Percentiles rank a stretch among this genome's conserved stretches.
Conservation (phyloP, 1,139 yeast species). For the Candida sanyaensis region DNA sequence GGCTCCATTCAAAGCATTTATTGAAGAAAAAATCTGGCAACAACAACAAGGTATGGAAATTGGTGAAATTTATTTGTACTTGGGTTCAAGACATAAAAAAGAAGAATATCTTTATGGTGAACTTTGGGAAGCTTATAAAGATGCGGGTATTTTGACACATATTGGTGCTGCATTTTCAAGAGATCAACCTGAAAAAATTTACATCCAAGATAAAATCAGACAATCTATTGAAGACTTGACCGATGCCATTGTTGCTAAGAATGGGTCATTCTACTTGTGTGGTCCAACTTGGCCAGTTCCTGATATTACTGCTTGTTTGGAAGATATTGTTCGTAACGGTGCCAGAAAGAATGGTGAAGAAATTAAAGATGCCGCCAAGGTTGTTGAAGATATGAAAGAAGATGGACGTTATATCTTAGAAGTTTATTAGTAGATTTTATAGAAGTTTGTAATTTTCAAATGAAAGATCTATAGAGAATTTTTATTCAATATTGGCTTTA, state of each 20-base stretch:
- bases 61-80: conserved; percentile 84
- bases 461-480: too few species aligned
- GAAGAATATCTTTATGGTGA: conserved; percentile 97
- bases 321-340: conserved; percentile 74
- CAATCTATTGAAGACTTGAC: conserved; percentile 73
- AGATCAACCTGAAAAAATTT: conserved; percentile 93
- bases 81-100: conserved; percentile 95
- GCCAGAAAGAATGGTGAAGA: conserved; percentile 67
- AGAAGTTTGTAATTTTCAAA: too few species aligned
- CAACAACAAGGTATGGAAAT: conserved; percentile 83
- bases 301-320: conserved; percentile 87
- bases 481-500: too few species aligned
- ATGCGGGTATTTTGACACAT: conserved; percentile 89
- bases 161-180: conserved; percentile 98
- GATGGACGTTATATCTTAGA: conserved; percentile 90
- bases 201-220: conserved; percentile 91
- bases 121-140: conserved; percentile 94
- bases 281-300: conserved; percentile 99
- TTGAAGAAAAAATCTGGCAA: conserved; percentile 96
- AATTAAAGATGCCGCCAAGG: conserved; percentile 69
- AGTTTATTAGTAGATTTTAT: conserved; percentile 59
- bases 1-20: conserved; percentile 97
- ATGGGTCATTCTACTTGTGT: conserved; percentile 93
- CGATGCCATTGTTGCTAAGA: conserved; percentile 72
- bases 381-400: conserved; percentile 92